phyloP scores from a whole-genome alignment of 2,329 filamentous ascomycete genomes.

The Fusarium chlamydosporum region DNA sequence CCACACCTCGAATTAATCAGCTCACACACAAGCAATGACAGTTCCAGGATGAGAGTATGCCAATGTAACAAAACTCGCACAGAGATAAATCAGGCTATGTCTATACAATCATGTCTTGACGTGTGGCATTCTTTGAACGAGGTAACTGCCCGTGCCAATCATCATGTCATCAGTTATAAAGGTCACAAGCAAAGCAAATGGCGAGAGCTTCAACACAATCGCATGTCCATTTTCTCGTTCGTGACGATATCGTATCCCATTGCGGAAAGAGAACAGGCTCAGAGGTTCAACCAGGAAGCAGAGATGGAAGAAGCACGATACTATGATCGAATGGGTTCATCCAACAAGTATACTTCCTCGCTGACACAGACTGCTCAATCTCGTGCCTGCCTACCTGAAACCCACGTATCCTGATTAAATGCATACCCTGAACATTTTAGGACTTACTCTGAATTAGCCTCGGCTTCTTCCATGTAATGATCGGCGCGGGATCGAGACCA shows the following conservation, averaged over 20 bases:
- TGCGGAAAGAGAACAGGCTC: neutral
- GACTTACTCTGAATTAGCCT: neutral
- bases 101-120: neutral
- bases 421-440: conserved; percentile 2
- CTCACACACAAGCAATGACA: no score
- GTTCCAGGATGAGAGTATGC: neutral
- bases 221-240: conserved; percentile 1
- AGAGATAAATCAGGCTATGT: neutral
- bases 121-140: neutral
- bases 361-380: conserved; percentile 10
- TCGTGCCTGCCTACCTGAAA: neutral
- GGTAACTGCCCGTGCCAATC: conserved; percentile 2
- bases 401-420: neutral
- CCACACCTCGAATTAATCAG: no score
- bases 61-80: neutral
- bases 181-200: conserved; percentile 9
- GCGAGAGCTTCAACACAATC: conserved; percentile 13
- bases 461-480: conserved; percentile 9
- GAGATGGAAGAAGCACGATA: conserved; percentile 15
- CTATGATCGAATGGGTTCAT: conserved; percentile 8
- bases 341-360: conserved; percentile 1
- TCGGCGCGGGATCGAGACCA: conserved; percentile 10
- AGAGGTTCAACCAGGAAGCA: neutral
- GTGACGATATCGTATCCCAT: neutral
- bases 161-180: conserved; percentile 13